A percentile compares a stretch with the other conserved stretches of the same genome.
These are phyloP conservation scores for Coriolopsis trogii DNA, from an alignment of 1,284 basidiomycete genomes.

Conservation along the genomic window DNA sequence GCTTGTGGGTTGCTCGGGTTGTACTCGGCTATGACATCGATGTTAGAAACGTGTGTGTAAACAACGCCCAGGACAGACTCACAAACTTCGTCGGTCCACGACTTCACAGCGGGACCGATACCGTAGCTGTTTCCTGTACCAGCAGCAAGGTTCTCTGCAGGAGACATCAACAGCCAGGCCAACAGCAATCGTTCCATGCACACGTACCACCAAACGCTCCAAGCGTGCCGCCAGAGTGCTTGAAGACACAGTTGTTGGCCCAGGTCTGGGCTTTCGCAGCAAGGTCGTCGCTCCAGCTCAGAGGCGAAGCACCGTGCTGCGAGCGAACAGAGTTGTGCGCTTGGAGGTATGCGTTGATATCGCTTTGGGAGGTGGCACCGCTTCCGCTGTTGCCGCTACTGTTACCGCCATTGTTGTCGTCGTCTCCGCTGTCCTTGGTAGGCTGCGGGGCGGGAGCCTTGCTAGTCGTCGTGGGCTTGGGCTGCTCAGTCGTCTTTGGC, in stretches of 20 bases:
- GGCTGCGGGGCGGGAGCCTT: not conserved
- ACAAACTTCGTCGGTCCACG: slow-evolving; percentile 64
- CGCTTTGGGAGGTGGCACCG: slow-evolving; percentile 30
- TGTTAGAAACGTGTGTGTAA: not conserved
- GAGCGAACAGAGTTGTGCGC: slow-evolving; percentile 64
- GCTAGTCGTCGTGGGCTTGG: slow-evolving; percentile 11
- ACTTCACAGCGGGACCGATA: slow-evolving; percentile 51
- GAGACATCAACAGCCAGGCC: not conserved
- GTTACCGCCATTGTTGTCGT: too few species aligned
- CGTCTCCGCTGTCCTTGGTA: too few species aligned
- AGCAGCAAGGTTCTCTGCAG: slow-evolving; percentile 67
- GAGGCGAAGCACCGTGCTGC: slow-evolving; percentile 56
- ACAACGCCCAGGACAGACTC: slow-evolving; percentile 12
- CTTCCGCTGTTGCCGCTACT: not conserved
- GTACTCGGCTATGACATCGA: slow-evolving; percentile 48
- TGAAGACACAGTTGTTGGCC: slow-evolving; percentile 63
- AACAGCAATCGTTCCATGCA: not conserved
- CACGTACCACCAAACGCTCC: slow-evolving; percentile 61
- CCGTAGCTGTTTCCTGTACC: slow-evolving; percentile 57
- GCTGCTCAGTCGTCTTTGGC: slow-evolving; percentile 9
- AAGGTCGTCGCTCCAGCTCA: slow-evolving; percentile 61
- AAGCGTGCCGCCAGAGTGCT: slow-evolving; percentile 65
- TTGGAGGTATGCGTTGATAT: slow-evolving; percentile 46
- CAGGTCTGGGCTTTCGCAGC: slow-evolving; percentile 62
- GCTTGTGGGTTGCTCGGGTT: slow-evolving; percentile 54